Percentiles rank a stretch among this genome's conserved stretches.
These are phyloP conservation scores for Debaryomyces udenii DNA, from an alignment of 1,139 yeast species.

Conservation along the genomic window DNA sequence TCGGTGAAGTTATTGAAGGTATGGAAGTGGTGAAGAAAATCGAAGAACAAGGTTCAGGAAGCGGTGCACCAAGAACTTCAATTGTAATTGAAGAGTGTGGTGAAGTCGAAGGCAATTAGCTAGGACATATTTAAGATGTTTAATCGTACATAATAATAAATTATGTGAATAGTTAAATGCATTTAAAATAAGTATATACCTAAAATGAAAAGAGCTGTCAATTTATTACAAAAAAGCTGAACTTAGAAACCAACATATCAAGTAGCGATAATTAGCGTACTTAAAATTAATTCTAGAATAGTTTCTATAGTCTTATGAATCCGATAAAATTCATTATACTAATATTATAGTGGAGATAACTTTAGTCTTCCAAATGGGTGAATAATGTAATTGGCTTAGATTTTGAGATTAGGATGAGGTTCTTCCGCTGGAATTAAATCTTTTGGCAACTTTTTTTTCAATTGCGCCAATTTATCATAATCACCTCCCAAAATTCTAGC, in stretches of 20 bases:
- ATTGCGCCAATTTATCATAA: conserved; percentile 75
- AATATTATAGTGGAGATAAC: conserved; percentile 5
- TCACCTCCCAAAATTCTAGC: conserved; percentile 85
- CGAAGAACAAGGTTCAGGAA: conserved; percentile 35
- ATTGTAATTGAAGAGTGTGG: conserved; percentile 46
- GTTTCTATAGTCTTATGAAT: conserved; percentile 9
- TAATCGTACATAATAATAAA: background rate
- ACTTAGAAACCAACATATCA: conserved; percentile 6
- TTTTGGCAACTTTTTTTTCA: conserved; percentile 56
- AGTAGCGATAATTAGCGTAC: conserved; percentile 6
- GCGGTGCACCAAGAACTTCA: conserved; percentile 31
- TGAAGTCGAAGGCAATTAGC: conserved; percentile 22
- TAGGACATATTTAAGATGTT: conserved; percentile 1
- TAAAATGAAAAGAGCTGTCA: conserved; percentile 7
- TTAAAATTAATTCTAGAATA: conserved; percentile 10
- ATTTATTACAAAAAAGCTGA: no score
- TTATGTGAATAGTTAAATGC: conserved; percentile 12
- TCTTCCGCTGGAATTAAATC: conserved; percentile 44
- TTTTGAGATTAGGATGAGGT: conserved; percentile 37
- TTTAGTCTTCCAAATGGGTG: conserved; percentile 6
- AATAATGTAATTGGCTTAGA: conserved; percentile 20
- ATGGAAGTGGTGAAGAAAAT: conserved; percentile 42
- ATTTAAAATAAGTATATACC: conserved; percentile 12
- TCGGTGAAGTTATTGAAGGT: conserved; percentile 47
- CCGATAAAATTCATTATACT: conserved; percentile 4